These are phyloP conservation scores for Casuarina cunninghamiana DNA, from an alignment of 306 rosid species.

Conservation along the genomic window DNA sequence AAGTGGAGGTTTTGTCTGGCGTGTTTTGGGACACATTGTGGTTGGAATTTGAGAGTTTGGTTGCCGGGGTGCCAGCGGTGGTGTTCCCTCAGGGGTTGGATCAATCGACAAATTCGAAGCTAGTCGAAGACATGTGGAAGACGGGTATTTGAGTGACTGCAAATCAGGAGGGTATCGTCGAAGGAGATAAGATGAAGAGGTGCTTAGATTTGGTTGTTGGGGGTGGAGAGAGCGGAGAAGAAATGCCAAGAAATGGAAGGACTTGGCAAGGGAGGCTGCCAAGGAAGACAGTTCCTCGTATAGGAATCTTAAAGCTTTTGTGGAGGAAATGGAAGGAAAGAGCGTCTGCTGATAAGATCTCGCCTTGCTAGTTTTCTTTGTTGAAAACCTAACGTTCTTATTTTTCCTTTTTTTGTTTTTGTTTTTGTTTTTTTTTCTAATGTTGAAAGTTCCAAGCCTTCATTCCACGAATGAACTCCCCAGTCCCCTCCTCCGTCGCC, in stretches of 20 bases:
- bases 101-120: slow-evolving; percentile 54
- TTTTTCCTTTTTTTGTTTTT: no score
- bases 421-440: no score
- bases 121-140: slow-evolving; percentile 47
- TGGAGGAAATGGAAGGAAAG: not conserved
- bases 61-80: slow-evolving; percentile 50
- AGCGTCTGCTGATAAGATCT: no score
- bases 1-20: slow-evolving; percentile 55
- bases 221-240: slow-evolving; percentile 31
- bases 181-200: slow-evolving; percentile 40
- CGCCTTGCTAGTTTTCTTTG: not conserved
- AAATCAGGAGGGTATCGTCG: slow-evolving; percentile 36
- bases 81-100: slow-evolving; percentile 52
- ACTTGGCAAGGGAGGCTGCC: slow-evolving; percentile 38
- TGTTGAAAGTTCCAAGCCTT: not conserved
- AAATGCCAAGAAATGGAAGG: slow-evolving; percentile 41
- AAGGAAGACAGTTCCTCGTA: slow-evolving; percentile 43
- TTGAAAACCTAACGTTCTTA: not conserved
- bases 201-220: slow-evolving; percentile 54
- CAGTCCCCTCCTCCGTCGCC: not conserved
- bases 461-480: not conserved
- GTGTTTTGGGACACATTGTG: slow-evolving; percentile 55
- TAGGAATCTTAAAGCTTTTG: slow-evolving; percentile 26
- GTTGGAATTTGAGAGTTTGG: slow-evolving; percentile 66
- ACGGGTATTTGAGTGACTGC: slow-evolving; percentile 42